A percentile compares a stretch with the other conserved stretches of the same genome.
Conservation (phyloP, 2,329 filamentous ascomycete genomes). For the Scytalidium lignicola region DNA sequence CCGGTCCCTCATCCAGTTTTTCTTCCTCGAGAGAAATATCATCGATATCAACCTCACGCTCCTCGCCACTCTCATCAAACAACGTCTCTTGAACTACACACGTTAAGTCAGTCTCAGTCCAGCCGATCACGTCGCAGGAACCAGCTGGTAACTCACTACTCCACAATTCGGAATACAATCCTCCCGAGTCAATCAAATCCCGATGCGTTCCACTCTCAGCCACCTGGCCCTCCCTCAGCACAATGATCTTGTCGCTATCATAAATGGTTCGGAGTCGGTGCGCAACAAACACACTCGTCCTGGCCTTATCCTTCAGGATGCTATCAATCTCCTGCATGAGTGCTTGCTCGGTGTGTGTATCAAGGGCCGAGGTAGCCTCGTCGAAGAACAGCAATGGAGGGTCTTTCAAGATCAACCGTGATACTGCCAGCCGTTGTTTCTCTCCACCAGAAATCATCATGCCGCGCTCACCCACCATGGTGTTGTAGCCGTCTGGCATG, state of each 20-base stretch:
- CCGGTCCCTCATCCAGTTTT: too few relatives aligned
- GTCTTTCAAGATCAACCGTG: constrained; percentile 79
- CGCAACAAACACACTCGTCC: constrained; percentile 93
- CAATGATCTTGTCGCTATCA: constrained; percentile 89
- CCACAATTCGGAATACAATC: constrained; percentile 87
- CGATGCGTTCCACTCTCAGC: constrained; percentile 85
- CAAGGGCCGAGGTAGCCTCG: constrained; percentile 86
- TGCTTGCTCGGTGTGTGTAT: constrained; percentile 89
- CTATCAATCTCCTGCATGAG: constrained; percentile 89
- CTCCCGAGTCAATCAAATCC: constrained; percentile 70
- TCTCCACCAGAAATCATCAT: constrained; percentile 97
- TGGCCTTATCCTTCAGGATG: constrained; percentile 79
- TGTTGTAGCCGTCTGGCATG: constrained; percentile 86
- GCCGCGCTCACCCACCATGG: constrained; percentile 86
- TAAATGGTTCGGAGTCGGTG: constrained; percentile 90
- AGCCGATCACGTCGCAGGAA: too few relatives aligned
- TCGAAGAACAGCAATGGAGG: constrained; percentile 91
- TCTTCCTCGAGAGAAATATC: constrained; percentile 3
- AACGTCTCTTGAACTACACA: constrained; percentile 56
- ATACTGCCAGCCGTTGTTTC: constrained; percentile 85
- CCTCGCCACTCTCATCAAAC: constrained; percentile 42
- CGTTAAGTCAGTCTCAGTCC: constrained; percentile 8
- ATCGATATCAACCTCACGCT: constrained; percentile 27
- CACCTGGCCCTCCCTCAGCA: constrained; percentile 78
- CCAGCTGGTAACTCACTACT: constrained; percentile 55